Evolutionary conservation across 2,329 filamentous ascomycete genomes (phyloP), one percentile per base, ranked within the genome.

Genomic region (Aspergillus sp.): DNA sequence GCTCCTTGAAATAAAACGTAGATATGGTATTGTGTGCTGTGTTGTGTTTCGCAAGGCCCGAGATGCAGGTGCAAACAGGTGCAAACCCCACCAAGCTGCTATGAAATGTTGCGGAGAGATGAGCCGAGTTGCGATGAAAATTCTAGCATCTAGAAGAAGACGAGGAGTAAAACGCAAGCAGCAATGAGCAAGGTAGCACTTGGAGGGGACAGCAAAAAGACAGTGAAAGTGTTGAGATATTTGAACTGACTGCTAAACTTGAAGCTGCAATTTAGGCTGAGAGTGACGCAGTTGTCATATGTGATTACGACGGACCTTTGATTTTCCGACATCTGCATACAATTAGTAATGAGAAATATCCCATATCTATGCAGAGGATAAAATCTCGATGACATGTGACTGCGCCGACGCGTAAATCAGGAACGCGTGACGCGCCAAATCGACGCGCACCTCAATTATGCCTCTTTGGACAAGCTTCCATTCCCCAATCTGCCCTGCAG

Each of bases 31-130:
- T 31, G n/a, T 28, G 59, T 23, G 47, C 50, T 22, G 57, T 43
- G 46, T 57, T 64, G 47, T 48, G 47, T 25, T 31, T 52, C 9
- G 23, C n/a, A 30, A 47, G 17, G 31, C 30, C n/a, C 11, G 17
- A 23, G 48, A 47, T 61, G 59, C 52, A 54, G 61, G 63, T 74
- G 72, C 69, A 75, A 72, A 74, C 69, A 68, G 62, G 63, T 72
- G 72, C 71, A 74, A 75, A 72, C 67, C 55, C 57, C 43, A 52
- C 56, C 46, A 53, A 66, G 43, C 19, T 28, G 34, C 34, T 43
- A 38, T 23, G 43, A n/a, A 45, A 57, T 38, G 22, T 43, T 22
- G 30, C 19, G 7, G 30, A 38, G 47, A 50, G 48, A 30, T 50
- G n/a, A 22, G 59, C 53, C 48, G 28, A 19, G 17, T 41, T 41